Base-by-base conservation (phyloP, 768 basidiomycete genomes). In the Lentinula sp. region DNA sequence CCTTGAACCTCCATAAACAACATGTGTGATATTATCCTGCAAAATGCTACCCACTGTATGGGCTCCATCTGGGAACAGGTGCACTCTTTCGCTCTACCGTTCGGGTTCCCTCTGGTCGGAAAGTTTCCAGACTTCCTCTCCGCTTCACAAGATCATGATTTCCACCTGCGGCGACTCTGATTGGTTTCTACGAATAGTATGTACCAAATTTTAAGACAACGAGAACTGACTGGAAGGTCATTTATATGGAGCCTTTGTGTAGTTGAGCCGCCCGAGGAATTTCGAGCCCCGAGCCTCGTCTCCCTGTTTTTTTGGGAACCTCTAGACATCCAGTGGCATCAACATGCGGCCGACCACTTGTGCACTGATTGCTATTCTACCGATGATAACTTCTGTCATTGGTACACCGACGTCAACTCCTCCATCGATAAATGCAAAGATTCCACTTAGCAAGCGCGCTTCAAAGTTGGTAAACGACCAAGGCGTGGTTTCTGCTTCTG, bases 371-470 rank as follows among this genome's bases (percentile, higher is more conserved):
- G 50, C 2, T 32, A 7, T 52, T 52, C 46, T 48, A 23, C 46
- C 46, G 12, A n/a, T 52, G 2, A 18, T 9, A 6, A 35, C 8
- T 36, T 35, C 8, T 32, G 50, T 52, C 33, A n/a, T 36, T 52
- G 50, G 50, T 15, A 33, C 33, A 36, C 50, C 35, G n/a, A 18
- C 50, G 7, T 33, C 32, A 12, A 9, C 10, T 16, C 5, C 32
- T 50, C 16, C 49, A 23, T 18, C 28, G 15, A 32, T 23, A 10
- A 52, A 52, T 6, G 10, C 20, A 7, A 64, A 53, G 20, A 70
- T 76, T 39, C 66, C 72, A n/a, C 65, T 76, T 35, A 67, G 61
- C 39, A 75, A 67, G 60, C 68, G 73, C 13, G 12, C 46, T 23
- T 12, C 59, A 1, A 66, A 45, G 20, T 46, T 71, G 12, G 60